Percentiles rank a stretch among this genome's conserved stretches.
These are phyloP conservation scores for Aspergillus intermedius DNA, from an alignment of 2,329 filamentous ascomycete species.

Conservation along the genomic window DNA sequence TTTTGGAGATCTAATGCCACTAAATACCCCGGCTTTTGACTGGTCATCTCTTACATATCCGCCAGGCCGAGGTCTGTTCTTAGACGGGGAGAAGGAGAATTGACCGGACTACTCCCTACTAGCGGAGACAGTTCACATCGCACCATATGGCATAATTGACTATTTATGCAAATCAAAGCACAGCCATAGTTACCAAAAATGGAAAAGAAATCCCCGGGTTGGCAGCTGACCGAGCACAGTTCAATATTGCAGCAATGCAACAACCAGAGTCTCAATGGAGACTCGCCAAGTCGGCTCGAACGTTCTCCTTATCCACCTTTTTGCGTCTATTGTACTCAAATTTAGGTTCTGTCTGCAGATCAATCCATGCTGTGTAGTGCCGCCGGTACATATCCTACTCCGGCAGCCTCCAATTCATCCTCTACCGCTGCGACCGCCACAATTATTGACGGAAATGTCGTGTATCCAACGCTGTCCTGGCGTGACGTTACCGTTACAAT, in stretches of 20 bases:
- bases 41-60: background rate
- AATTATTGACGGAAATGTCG: too few relatives aligned
- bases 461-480: too few relatives aligned
- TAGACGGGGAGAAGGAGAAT: background rate
- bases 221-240: background rate
- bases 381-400: background rate
- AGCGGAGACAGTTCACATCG: too few relatives aligned
- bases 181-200: background rate
- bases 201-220: background rate
- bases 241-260: background rate
- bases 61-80: background rate
- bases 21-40: background rate
- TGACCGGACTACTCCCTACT: too few relatives aligned
- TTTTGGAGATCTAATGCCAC: background rate
- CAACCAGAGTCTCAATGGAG: background rate
- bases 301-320: background rate
- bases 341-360: constrained; percentile 1
- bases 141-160: too few relatives aligned
- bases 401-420: too few relatives aligned
- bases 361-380: background rate
- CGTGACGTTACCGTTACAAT: too few relatives aligned
- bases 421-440: too few relatives aligned
- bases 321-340: background rate
- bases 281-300: background rate
- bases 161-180: too few relatives aligned